Base-by-base conservation (phyloP, 2,329 filamentous ascomycete genomes). In the Ceratocystis lukuohia region DNA sequence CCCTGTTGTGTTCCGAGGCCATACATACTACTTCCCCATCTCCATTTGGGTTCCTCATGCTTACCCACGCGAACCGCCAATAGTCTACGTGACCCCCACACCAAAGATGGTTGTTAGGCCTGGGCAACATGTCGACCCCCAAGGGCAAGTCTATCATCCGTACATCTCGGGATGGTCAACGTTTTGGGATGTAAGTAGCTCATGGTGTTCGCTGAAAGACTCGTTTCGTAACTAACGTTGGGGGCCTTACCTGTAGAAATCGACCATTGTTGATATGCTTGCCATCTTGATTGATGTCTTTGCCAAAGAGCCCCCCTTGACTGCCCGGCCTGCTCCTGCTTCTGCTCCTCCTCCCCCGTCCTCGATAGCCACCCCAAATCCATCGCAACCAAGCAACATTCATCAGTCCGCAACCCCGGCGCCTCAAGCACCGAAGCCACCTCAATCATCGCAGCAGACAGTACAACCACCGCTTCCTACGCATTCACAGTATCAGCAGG, bases 91-190 rank as follows among this genome's bases (percentile, higher is more conserved):
- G 53, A 92, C 86, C 5, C 92, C 94, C 2, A 90, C 89, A 4
- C 87, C 89, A 70, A 88, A 86, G 69, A 97, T 99, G 91, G 77
- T 88, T 70, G 87, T 99, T 53, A 84, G 93, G 22, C 91, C 92
- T 0, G 94, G 94, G 0, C 94, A 99, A 74, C 91, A 99, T 78
- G 91, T 99, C 68, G 91, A 94, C 72, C 86, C 89, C 4, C 93
- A 97, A 72, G 94, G 94, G 30, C 87, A 89, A 74, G 84, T 97
- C 69, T 99, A 97, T 74, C 94, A 99, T 74, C 94, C 94, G 46
- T 99, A 97, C 74, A 79, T 99, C 61, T 89, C 91, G 41, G 87
- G 91, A 69, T 99, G 94, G 94, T 79, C 82, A 41, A 86, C 90
- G 70, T 93, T 89, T 71, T 94, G 89, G 88, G 90, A 96, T 84